These are phyloP conservation scores for Dimargaris xerosporica DNA, from an alignment of 192 early-diverging fungal species.

Conservation along the genomic window DNA sequence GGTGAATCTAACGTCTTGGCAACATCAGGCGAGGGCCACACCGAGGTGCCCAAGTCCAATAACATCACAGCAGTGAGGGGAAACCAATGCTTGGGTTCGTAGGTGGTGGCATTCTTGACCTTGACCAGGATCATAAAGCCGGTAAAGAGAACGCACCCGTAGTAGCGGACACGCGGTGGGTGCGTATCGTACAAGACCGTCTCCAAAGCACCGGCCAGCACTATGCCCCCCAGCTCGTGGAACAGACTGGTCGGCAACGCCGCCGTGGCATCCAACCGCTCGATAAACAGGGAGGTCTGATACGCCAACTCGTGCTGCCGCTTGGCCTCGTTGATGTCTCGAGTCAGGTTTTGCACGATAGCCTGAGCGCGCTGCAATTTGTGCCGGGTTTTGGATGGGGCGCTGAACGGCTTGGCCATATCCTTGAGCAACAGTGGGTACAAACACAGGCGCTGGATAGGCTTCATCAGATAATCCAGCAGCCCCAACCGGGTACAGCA, in stretches of 20 bases:
- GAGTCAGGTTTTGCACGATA: not conserved
- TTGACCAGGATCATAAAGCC: constrained; percentile 1
- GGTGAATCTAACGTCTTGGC: no score
- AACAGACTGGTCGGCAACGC: not conserved
- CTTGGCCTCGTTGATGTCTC: constrained; percentile 2
- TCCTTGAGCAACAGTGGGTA: constrained; percentile 5
- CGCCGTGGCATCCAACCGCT: not conserved
- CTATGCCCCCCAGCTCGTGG: not conserved
- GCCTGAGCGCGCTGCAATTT: not conserved
- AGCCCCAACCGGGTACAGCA: not conserved
- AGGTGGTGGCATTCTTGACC: not conserved
- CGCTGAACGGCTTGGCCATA: not conserved
- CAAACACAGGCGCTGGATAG: constrained; percentile 7
- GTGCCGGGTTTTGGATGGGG: not conserved
- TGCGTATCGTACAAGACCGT: not conserved
- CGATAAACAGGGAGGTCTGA: not conserved
- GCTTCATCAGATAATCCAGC: constrained; percentile 7
- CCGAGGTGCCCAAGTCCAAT: not conserved
- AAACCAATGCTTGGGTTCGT: constrained; percentile 13
- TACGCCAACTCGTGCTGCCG: not conserved
- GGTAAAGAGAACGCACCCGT: constrained; percentile 2
- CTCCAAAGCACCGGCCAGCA: constrained; percentile 9
- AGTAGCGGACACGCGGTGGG: constrained; percentile 2
- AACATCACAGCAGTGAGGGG: not conserved
- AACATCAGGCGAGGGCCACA: not conserved